Percentiles rank a stretch among this genome's conserved stretches.
Evolutionary conservation across 2,329 filamentous ascomycete species (phyloP).

Genomic region (Pyricularia sp.): DNA sequence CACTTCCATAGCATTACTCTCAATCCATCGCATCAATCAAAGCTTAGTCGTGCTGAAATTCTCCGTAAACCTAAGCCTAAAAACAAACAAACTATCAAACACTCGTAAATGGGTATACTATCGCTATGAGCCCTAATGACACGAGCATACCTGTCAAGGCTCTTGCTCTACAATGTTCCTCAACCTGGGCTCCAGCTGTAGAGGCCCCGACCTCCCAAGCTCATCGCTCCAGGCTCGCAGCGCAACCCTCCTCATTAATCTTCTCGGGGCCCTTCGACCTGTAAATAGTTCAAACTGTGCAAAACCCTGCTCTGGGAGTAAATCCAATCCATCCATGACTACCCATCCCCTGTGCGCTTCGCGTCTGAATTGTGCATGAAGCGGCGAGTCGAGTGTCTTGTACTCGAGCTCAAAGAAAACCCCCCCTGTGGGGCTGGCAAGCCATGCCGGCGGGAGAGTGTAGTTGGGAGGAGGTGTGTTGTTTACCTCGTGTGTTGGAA

Average conservation of each 20-base stretch:
- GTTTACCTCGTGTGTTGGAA: slow-evolving; percentile 60
- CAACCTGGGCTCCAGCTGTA: slow-evolving; percentile 28
- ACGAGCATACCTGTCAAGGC: slow-evolving; percentile 12
- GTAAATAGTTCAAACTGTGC: slow-evolving; percentile 78
- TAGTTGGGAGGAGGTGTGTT: slow-evolving; percentile 59
- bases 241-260: slow-evolving; percentile 54
- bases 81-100: background rate
- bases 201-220: slow-evolving; percentile 4
- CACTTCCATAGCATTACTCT: no score
- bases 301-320: slow-evolving; percentile 70
- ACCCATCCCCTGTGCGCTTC: slow-evolving; percentile 59
- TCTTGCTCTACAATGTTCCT: slow-evolving; percentile 30
- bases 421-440: slow-evolving; percentile 63
- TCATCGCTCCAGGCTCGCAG: slow-evolving; percentile 1
- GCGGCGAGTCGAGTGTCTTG: slow-evolving; percentile 61
- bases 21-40: no score
- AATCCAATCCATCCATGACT: slow-evolving; percentile 64
- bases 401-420: slow-evolving; percentile 70
- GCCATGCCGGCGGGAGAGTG: slow-evolving; percentile 59
- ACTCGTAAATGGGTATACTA: background rate
- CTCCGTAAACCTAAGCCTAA: background rate
- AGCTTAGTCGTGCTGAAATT: background rate
- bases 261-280: slow-evolving; percentile 57
- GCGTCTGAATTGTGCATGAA: slow-evolving; percentile 57
- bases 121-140: background rate